Evolutionary conservation across 768 basidiomycete species (phyloP), one percentile per base, ranked within the genome.

Genomic region (Russula emetica): DNA sequence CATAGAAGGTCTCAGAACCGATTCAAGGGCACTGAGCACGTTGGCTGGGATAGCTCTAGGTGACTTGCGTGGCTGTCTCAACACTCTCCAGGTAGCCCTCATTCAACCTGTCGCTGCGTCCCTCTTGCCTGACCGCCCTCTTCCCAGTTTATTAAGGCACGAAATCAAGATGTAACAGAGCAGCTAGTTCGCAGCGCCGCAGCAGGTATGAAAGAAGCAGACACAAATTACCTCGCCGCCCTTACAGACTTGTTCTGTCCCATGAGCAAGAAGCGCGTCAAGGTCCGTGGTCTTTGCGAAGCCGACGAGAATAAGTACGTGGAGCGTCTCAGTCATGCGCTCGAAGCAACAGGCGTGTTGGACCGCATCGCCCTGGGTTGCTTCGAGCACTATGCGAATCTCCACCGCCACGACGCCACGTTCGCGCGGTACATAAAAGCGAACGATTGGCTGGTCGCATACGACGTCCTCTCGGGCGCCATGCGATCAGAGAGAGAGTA

Each of bases 181-280:
- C 72, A 79, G 5, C 77, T 89, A 2, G 84, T 99, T 63, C 86
- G 90, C 38, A 79, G 78, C 28, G 90, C 94, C 5, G 91, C 94
- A 0, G 78, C 81, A n/a, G 97, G 97, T n/a, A 89, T 94, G 86
- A 98, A 98, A 73, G 93, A 97, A 74, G 83, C 82, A 0, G 94
- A 96, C 49, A 80, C 84, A 3, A 87, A 90, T 5, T 77, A 90
- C 36, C 78, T 82, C 45, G 76, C 82, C 2, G 85, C 93, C 13
- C 78, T 98, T 71, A 90, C 91, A 69, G 84, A 86, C 64, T 77
- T 99, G 11, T 98, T 98, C 75, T 81, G 81, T 54, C 91, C 93
- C 1, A 71, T 96, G 68, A 80, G 89, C 18, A 88, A 87, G 67
- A 93, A 89, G 72, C 87, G 92, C 28, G 81, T 85, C n/a, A 88